Evolutionary conservation across 352 stramenopile species (phyloP).

Genomic region (Phytophthora pinifolia): DNA sequence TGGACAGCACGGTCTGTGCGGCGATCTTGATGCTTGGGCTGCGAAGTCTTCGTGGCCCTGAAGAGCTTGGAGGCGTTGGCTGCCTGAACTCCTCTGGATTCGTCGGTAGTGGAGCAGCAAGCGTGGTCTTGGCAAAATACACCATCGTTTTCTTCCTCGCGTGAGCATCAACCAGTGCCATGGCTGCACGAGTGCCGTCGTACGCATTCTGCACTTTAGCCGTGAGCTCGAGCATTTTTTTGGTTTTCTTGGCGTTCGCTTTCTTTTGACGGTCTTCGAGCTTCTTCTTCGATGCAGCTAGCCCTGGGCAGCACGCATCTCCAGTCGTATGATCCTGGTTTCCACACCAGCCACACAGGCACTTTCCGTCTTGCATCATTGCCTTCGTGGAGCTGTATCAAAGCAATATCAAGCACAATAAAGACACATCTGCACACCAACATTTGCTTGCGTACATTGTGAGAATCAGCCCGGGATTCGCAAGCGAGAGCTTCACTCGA

Average conservation of each 20-base stretch:
- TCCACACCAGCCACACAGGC: conserved; percentile 79
- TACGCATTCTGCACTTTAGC: conserved; percentile 45
- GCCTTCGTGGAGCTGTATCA: conserved; percentile 62
- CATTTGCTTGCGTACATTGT: conserved; percentile 47
- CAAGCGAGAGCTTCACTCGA: conserved; percentile 66
- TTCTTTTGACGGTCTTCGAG: conserved; percentile 43
- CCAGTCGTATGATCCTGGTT: conserved; percentile 74
- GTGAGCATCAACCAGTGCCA: neutral
- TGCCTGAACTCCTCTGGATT: conserved; percentile 1
- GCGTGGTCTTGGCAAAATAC: neutral
- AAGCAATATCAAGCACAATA: neutral
- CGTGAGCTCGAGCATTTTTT: conserved; percentile 31
- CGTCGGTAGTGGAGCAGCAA: neutral
- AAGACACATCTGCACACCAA: neutral
- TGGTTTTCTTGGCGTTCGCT: conserved; percentile 50
- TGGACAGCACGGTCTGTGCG: conserved; percentile 38
- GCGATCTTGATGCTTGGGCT: conserved; percentile 38
- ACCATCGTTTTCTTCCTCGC: conserved; percentile 7
- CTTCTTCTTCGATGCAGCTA: conserved; percentile 59
- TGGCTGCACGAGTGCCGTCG: conserved; percentile 21
- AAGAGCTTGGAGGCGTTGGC: conserved; percentile 8
- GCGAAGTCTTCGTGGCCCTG: conserved; percentile 20
- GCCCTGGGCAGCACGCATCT: conserved; percentile 38
- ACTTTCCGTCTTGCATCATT: conserved; percentile 87
- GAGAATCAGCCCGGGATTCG: conserved; percentile 66